Evolutionary conservation across 2,329 filamentous ascomycete species (phyloP).

Genomic region (Cercospora citrullina): DNA sequence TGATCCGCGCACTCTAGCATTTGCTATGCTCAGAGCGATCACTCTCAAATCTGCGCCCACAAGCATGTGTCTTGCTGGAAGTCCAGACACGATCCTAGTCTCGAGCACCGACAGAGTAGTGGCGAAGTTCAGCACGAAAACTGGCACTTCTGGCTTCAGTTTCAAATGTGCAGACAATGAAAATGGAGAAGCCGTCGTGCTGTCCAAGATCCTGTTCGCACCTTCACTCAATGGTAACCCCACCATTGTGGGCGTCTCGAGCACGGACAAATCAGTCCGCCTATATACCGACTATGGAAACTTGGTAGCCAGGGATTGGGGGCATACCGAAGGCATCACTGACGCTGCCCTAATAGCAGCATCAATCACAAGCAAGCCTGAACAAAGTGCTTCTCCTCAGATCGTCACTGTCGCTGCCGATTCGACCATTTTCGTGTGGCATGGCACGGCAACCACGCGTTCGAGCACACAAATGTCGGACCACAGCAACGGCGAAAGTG

Average conservation of each 20-base stretch:
- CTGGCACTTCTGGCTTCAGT: conserved; percentile 66
- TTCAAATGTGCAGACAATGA: conserved; percentile 85
- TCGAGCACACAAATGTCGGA: conserved; percentile 17
- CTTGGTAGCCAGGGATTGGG: conserved; percentile 86
- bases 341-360: conserved; percentile 67
- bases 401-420: conserved; percentile 53
- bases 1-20: conserved; percentile 64
- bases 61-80: conserved; percentile 74
- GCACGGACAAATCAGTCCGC: conserved; percentile 92
- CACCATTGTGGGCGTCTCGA: conserved; percentile 82
- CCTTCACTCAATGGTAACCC: conserved; percentile 59
- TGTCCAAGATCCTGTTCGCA: conserved; percentile 72
- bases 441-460: conserved; percentile 30
- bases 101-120: conserved; percentile 65
- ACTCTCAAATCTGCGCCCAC: conserved; percentile 83
- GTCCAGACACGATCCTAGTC: conserved; percentile 55
- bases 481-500: conserved; percentile 16
- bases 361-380: conserved; percentile 34
- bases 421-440: conserved; percentile 54
- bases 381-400: conserved; percentile 40
- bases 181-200: conserved; percentile 74
- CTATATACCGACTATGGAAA: conserved; percentile 80
- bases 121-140: conserved; percentile 55
- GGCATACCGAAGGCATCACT: conserved; percentile 90
- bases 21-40: conserved; percentile 73